Conservation (phyloP, 73 alveolate genomes). For the Stentor coeruleus region DNA sequence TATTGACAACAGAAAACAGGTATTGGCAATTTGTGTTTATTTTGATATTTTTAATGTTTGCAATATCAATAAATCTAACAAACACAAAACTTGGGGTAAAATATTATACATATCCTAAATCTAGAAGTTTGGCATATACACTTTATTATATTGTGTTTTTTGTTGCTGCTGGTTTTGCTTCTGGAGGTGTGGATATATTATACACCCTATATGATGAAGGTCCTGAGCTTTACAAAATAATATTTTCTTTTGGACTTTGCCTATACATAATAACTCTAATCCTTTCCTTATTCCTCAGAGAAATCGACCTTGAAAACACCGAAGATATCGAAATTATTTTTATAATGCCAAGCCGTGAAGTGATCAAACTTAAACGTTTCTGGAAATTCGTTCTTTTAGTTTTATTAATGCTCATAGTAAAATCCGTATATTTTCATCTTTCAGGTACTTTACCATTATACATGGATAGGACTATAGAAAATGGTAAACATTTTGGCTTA, state of each 20-base stretch:
- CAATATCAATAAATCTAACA: neutral
- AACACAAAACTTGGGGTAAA: neutral
- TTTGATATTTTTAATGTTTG: neutral
- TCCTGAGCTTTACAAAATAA: neutral
- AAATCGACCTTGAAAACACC: neutral
- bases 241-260: neutral
- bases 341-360: no score
- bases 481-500: neutral
- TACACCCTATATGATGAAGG: neutral
- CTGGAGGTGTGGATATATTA: neutral
- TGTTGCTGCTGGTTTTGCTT: neutral
- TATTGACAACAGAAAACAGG: neutral
- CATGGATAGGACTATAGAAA: constrained; percentile 3
- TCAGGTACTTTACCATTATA: neutral
- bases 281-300: neutral
- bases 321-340: neutral
- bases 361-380: no score
- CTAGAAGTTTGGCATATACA: neutral
- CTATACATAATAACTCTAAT: neutral
- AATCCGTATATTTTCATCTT: neutral
- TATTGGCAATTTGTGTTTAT: neutral
- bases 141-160: neutral
- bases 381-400: neutral
- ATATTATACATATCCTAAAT: neutral
- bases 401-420: neutral